These are phyloP conservation scores for Conidiobolus incongruus DNA, from an alignment of 371 early-diverging fungal genomes.

Conservation along the genomic window DNA sequence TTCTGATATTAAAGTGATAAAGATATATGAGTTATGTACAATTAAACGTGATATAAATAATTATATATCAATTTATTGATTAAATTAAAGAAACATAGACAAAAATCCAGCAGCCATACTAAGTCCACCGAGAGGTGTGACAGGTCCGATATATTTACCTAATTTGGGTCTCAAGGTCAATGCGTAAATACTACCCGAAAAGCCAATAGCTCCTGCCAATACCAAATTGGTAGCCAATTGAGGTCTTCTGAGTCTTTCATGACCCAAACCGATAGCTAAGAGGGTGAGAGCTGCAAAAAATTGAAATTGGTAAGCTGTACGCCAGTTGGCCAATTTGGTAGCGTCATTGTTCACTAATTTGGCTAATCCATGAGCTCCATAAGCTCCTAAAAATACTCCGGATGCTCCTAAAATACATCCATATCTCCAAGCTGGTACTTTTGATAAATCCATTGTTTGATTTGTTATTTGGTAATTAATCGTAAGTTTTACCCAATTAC, in stretches of 20 bases:
- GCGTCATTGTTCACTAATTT: slow-evolving; percentile 32
- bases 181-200: slow-evolving; percentile 38
- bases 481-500: too few relatives aligned
- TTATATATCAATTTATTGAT: background rate
- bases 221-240: slow-evolving; percentile 22
- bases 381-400: slow-evolving; percentile 45
- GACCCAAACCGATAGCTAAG: slow-evolving; percentile 11
- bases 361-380: slow-evolving; percentile 48
- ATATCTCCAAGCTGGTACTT: too few relatives aligned
- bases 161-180: slow-evolving; percentile 18
- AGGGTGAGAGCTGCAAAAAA: slow-evolving; percentile 37
- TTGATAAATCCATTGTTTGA: too few relatives aligned
- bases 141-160: slow-evolving; percentile 29
- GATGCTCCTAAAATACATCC: slow-evolving; percentile 42
- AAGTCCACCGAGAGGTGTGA: slow-evolving; percentile 56
- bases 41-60: too few relatives aligned
- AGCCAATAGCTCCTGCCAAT: slow-evolving; percentile 30
- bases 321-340: slow-evolving; percentile 30
- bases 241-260: slow-evolving; percentile 13
- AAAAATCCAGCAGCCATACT: slow-evolving; percentile 51
- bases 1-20: too few relatives aligned
- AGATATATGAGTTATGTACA: too few relatives aligned
- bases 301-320: slow-evolving; percentile 39
- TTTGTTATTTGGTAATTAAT: too few relatives aligned
- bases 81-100: slow-evolving; percentile 19